Evolutionary conservation across 2,329 filamentous ascomycete genomes (phyloP), one percentile per base, ranked within the genome.

Genomic region (Zymoseptoria passerinii): DNA sequence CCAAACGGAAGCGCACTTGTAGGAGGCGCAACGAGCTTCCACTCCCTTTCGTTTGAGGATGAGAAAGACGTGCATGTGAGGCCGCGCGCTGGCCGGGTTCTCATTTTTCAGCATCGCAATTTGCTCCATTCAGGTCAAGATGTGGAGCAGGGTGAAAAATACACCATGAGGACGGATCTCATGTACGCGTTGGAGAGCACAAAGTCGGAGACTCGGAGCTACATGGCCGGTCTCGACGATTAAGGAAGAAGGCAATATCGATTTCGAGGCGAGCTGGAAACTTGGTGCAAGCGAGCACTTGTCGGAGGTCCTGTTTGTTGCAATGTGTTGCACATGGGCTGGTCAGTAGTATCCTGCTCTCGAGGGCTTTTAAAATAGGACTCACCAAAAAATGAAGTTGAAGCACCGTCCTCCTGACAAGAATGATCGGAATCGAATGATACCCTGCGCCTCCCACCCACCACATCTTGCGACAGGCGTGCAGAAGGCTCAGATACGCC

Each of bases 381-480:
- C 60, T 57, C 53, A 63, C 61, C 49, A 50, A 50, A 73, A 75
- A 77, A 72, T 77, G 73, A 73, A 72, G 70, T 61, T 77, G 83
- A 86, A 87, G 83, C 85, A 84, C 83, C 86, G 82, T 84, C 86
- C 87, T 83, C 84, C 35, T 44, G 35, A 82, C 81, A 86, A 87
- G 87, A 90, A 84, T 91, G 86, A 92, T 90, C 88, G 86, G 88
- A 91, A 91, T 92, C 87, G 88, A 90, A 89, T 90, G 80, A 80
- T 85, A 86, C 81, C 77, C 71, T 74, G 66, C 72, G 74, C 69
- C 63, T 67, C 23, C 68, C 63, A 59, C 57, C 71, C 70, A 70
- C 69, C 70, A 59, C 58, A 62, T 62, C 57, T 56, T 49, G 18
- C 58, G 67, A 66, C 72, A 68, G 49, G 49, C 20, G 49, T 18